A percentile compares a stretch with the other conserved stretches of the same genome.
Evolutionary conservation across 2,329 filamentous ascomycete genomes (phyloP).

Genomic region (Diaporthe aspalathi): DNA sequence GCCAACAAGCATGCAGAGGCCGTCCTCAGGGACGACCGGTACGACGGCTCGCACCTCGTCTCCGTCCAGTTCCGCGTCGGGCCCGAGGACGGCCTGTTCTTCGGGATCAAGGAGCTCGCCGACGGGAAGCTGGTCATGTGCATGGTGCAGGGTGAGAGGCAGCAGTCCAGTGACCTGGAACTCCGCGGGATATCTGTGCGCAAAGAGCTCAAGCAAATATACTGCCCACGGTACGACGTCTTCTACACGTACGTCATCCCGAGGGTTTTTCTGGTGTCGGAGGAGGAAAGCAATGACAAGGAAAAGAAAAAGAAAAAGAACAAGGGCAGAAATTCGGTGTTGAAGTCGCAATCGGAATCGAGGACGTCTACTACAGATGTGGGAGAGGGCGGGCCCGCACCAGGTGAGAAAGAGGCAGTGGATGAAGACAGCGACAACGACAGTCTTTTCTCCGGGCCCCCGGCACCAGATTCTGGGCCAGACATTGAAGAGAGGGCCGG

Average conservation of each 20-base stretch:
- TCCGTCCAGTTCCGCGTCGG: conserved; percentile 15
- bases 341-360: not conserved
- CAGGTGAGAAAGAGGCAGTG: not conserved
- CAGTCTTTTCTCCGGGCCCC: not conserved
- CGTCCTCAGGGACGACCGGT: conserved; percentile 11
- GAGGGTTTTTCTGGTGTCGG: not conserved
- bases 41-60: conserved; percentile 2
- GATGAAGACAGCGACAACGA: not conserved
- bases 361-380: not conserved
- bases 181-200: conserved; percentile 29
- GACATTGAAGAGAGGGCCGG: not conserved
- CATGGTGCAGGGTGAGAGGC: conserved; percentile 26
- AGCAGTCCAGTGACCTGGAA: conserved; percentile 7
- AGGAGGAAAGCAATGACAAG: not conserved
- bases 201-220: conserved; percentile 28
- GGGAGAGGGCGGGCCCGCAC: not conserved
- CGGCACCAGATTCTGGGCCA: not conserved
- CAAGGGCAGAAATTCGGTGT: not conserved
- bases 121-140: conserved; percentile 26
- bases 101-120: conserved; percentile 17
- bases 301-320: not conserved
- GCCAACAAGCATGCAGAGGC: conserved; percentile 34
- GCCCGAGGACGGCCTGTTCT: conserved; percentile 14
- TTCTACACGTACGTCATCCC: conserved; percentile 1
- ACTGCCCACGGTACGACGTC: conserved; percentile 32